A percentile compares a stretch with the other conserved stretches of the same genome.
Conservation (phyloP, 345 rosid genomes). For the Hibiscus tridactylites region DNA sequence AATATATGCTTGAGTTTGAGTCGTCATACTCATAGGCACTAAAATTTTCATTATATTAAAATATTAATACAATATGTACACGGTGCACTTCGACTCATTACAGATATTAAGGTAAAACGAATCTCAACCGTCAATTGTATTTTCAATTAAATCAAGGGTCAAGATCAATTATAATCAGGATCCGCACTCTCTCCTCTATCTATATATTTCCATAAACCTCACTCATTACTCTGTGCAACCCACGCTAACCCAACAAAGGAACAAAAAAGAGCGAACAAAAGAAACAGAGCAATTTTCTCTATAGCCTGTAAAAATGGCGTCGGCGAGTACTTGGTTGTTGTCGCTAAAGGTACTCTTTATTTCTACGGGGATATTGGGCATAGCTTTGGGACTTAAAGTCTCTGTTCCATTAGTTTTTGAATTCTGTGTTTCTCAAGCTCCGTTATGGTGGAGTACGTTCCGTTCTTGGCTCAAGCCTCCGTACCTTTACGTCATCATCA, state of each 20-base stretch:
- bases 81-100: too few species aligned
- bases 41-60: too few species aligned
- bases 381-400: constrained; percentile 9
- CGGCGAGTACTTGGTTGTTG: constrained; percentile 3
- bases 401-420: constrained; percentile 12
- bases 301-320: constrained; percentile 10
- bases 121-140: constrained; percentile 11
- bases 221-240: background rate
- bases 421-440: constrained; percentile 13
- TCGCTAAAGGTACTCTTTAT: constrained; percentile 7
- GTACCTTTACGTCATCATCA: constrained; percentile 11
- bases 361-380: background rate
- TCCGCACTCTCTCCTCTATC: constrained; percentile 14
- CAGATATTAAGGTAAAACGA: background rate
- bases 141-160: background rate
- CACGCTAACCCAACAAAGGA: background rate
- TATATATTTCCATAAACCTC: constrained; percentile 15
- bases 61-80: too few species aligned
- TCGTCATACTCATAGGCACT: too few species aligned
- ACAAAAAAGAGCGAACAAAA: background rate
- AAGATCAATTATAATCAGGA: background rate
- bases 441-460: constrained; percentile 7
- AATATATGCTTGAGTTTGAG: too few species aligned
- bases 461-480: constrained; percentile 17
- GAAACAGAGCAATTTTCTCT: background rate